phyloP scores from a whole-genome alignment of 2,329 filamentous ascomycete genomes.

The Scolecobasidium constrictum region DNA sequence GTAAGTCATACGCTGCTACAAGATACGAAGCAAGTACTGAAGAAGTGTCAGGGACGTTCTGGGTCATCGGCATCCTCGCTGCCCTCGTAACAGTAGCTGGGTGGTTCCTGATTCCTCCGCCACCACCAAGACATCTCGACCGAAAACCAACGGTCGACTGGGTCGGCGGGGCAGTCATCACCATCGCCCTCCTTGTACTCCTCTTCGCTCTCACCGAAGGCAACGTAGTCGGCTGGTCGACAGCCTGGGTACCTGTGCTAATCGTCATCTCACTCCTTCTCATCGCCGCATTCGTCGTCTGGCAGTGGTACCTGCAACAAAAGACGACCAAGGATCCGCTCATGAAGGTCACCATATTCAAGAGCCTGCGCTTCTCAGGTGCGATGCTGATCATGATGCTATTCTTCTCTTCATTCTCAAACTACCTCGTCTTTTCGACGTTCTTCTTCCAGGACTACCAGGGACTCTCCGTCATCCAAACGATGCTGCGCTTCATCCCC shows the following conservation, averaged over 20 bases:
- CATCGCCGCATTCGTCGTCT: slow-evolving; percentile 45
- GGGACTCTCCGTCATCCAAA: slow-evolving; percentile 50
- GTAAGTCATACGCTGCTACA: slow-evolving; percentile 20
- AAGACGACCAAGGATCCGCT: slow-evolving; percentile 42
- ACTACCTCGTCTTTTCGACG: slow-evolving; percentile 55
- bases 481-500: slow-evolving; percentile 57
- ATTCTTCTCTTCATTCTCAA: slow-evolving; percentile 59
- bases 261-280: slow-evolving; percentile 49
- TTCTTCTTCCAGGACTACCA: slow-evolving; percentile 63
- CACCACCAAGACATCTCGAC: slow-evolving; percentile 24
- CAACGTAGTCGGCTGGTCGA: slow-evolving; percentile 57
- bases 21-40: background rate
- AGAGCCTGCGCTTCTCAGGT: slow-evolving; percentile 47
- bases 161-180: slow-evolving; percentile 54
- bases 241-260: slow-evolving; percentile 49
- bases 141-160: slow-evolving; percentile 49
- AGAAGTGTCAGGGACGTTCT: slow-evolving; percentile 19
- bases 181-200: slow-evolving; percentile 49
- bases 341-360: slow-evolving; percentile 57
- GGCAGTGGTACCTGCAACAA: slow-evolving; percentile 51
- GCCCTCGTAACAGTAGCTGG: slow-evolving; percentile 45
- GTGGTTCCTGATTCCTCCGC: slow-evolving; percentile 48
- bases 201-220: slow-evolving; percentile 59
- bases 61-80: slow-evolving; percentile 50
- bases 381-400: slow-evolving; percentile 55